Evolutionary conservation across 768 basidiomycete genomes (phyloP).

Genomic region (Sutorius australiensis): DNA sequence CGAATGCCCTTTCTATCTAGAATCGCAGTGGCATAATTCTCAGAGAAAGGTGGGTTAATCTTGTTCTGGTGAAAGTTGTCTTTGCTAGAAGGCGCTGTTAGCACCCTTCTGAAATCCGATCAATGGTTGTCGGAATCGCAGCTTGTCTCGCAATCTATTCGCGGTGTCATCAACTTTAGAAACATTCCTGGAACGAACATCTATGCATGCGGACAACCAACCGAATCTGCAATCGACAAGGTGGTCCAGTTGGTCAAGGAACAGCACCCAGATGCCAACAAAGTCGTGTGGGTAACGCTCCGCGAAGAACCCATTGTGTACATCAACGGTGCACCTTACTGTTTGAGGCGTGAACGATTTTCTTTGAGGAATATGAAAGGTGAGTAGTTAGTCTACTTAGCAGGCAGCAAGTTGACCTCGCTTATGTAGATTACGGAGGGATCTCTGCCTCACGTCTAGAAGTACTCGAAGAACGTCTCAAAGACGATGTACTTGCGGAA

Average conservation of each 20-base stretch:
- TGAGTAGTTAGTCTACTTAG: slow-evolving; percentile 22
- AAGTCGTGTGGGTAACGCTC: slow-evolving; percentile 88
- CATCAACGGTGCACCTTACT: slow-evolving; percentile 91
- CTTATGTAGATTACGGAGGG: slow-evolving; percentile 79
- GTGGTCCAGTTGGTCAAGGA: slow-evolving; percentile 65
- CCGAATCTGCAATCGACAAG: slow-evolving; percentile 75
- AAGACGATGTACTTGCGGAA: slow-evolving; percentile 84
- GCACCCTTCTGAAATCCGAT: slow-evolving; percentile 88
- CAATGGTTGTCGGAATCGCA: slow-evolving; percentile 80
- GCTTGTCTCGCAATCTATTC: slow-evolving; percentile 62
- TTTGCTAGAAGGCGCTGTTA: slow-evolving; percentile 24
- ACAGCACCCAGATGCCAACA: slow-evolving; percentile 54
- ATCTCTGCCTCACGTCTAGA: slow-evolving; percentile 90
- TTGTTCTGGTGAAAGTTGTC: slow-evolving; percentile 3
- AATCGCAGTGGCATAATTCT: slow-evolving; percentile 93
- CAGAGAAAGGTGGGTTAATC: slow-evolving; percentile 64
- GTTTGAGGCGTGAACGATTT: slow-evolving; percentile 78
- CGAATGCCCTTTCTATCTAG: slow-evolving; percentile 34
- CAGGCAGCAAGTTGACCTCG: background rate
- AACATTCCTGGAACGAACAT: slow-evolving; percentile 76
- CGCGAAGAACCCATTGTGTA: slow-evolving; percentile 90
- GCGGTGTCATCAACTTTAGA: slow-evolving; percentile 95
- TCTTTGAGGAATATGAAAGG: slow-evolving; percentile 94
- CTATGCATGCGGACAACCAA: slow-evolving; percentile 93
- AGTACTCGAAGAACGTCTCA: slow-evolving; percentile 83